Conservation (phyloP, 192 early-diverging fungal species). For the Dispira parvispora region DNA sequence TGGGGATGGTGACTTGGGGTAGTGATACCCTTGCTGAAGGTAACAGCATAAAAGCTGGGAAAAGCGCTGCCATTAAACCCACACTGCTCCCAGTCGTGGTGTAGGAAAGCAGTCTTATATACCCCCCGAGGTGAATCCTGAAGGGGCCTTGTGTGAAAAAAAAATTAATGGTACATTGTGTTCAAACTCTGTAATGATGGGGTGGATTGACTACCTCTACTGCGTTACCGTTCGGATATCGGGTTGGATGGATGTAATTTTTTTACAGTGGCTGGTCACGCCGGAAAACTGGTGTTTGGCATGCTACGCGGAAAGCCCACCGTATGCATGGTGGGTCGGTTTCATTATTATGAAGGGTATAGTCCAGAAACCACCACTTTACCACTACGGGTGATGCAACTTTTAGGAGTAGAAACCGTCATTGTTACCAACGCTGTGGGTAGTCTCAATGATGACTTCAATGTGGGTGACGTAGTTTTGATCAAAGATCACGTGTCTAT, state of each 20-base stretch:
- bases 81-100: too few species aligned
- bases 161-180: too few species aligned
- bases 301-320: slow-evolving; percentile 48
- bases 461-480: slow-evolving; percentile 74
- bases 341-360: slow-evolving; percentile 85
- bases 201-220: neutral
- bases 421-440: slow-evolving; percentile 77
- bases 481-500: slow-evolving; percentile 63
- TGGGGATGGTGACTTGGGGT: too few species aligned
- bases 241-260: too few species aligned
- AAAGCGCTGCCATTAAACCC: too few species aligned
- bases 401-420: slow-evolving; percentile 61
- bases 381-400: slow-evolving; percentile 70
- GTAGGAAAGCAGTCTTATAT: too few species aligned
- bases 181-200: too few species aligned
- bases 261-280: slow-evolving; percentile 21
- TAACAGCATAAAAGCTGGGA: too few species aligned
- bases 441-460: slow-evolving; percentile 50
- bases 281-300: slow-evolving; percentile 57
- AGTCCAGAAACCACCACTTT: slow-evolving; percentile 60
- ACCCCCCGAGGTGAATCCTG: slow-evolving; percentile 11
- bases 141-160: neutral
- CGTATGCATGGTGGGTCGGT: slow-evolving; percentile 78
- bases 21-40: too few species aligned
- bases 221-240: neutral